phyloP scores from a whole-genome alignment of 176 grass and related monocot genomes.

The Oropetium thomaeum region DNA sequence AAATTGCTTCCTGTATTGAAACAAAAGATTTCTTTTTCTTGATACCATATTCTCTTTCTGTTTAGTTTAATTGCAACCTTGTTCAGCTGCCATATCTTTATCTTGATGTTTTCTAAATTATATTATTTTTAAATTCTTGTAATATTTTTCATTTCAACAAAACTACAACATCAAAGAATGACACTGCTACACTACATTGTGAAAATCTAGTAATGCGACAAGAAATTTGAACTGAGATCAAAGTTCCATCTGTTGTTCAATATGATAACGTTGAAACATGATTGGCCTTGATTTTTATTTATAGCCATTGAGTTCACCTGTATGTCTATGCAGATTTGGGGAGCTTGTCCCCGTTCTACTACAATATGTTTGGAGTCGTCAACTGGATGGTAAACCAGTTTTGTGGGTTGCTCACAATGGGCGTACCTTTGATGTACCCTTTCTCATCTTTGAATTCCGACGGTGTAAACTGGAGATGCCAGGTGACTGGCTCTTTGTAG shows the following conservation, averaged over 20 bases:
- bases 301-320: conserved; percentile 10
- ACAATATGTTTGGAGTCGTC: conserved; percentile 70
- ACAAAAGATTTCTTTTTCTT: not conserved
- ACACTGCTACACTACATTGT: conserved; percentile 15
- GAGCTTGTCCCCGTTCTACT: conserved; percentile 58
- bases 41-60: not conserved
- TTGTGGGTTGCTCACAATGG: conserved; percentile 82
- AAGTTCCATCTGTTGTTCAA: conserved; percentile 1
- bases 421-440: conserved; percentile 72
- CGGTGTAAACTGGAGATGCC: conserved; percentile 60
- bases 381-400: conserved; percentile 62
- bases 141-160: not conserved
- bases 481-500: conserved; percentile 75
- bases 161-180: not conserved
- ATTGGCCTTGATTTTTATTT: conserved; percentile 13
- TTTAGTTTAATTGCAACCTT: conserved; percentile 26
- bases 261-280: conserved; percentile 16
- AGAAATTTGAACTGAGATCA: conserved; percentile 16
- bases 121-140: conserved; percentile 16
- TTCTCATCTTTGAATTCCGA: conserved; percentile 66
- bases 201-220: conserved; percentile 25
- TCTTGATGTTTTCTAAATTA: not conserved
- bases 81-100: conserved; percentile 1
- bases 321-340: conserved; percentile 58
- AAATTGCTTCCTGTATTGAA: not conserved